These are phyloP conservation scores for Jaenimonas drosophilae DNA, from an alignment of 208 protist species.

Conservation along the genomic window DNA sequence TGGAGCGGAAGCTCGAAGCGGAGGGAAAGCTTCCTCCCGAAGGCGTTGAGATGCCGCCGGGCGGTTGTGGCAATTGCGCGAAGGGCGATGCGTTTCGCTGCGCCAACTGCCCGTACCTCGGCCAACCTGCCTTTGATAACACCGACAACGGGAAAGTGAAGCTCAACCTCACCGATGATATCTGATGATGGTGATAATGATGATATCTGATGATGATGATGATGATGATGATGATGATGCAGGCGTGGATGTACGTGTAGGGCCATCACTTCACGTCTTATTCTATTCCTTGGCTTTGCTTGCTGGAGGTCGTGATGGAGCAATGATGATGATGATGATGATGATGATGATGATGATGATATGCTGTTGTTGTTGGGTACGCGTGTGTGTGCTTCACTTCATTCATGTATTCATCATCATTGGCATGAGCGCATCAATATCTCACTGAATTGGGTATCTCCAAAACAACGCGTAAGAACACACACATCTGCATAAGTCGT, in stretches of 20 bases:
- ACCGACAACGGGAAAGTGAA: constrained; percentile 80
- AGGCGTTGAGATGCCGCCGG: constrained; percentile 34
- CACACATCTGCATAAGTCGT: no score
- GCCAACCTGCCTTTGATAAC: constrained; percentile 78
- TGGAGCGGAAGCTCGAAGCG: constrained; percentile 42
- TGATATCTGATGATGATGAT: no score
- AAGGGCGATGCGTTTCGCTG: constrained; percentile 88
- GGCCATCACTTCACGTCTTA: no score
- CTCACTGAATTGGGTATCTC: no score
- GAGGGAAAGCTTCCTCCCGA: constrained; percentile 27
- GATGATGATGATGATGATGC: no score
- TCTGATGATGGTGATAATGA: no score
- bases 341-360: not conserved
- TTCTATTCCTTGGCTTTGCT: no score
- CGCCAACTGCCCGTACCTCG: constrained; percentile 79
- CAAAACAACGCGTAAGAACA: constrained; percentile 3
- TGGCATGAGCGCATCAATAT: no score
- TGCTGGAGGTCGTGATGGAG: no score
- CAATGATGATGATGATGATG: not conserved
- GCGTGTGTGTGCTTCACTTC: not conserved
- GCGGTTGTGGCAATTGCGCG: constrained; percentile 83
- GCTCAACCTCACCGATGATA: constrained; percentile 67
- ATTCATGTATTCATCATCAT: constrained; percentile 7
- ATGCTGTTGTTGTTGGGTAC: not conserved
- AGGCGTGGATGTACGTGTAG: no score